phyloP scores from a whole-genome alignment of 176 grass and related monocot genomes.

The Panicum miliaceum region DNA sequence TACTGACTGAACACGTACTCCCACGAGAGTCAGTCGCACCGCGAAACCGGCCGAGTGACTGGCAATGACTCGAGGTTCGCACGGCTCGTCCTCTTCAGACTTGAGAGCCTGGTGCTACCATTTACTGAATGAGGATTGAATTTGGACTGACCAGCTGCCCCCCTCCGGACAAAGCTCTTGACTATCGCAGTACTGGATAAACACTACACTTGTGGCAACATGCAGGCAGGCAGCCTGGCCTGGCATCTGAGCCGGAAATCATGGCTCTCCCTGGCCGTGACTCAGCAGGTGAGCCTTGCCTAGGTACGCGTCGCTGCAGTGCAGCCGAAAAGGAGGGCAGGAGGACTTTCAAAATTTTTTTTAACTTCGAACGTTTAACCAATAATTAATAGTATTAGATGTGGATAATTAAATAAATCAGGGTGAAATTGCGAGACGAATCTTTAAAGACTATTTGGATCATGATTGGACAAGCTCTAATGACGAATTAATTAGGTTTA shows the following conservation, averaged over 20 bases:
- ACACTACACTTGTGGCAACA: background rate
- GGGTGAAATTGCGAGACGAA: no score
- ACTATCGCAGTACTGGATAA: background rate
- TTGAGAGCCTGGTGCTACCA: background rate
- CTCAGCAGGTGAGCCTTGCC: slow-evolving; percentile 30
- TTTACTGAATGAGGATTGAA: slow-evolving; percentile 7
- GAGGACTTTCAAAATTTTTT: no score
- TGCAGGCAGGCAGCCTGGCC: background rate
- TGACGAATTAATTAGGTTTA: no score
- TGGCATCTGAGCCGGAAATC: slow-evolving; percentile 22
- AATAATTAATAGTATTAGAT: no score
- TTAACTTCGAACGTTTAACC: no score
- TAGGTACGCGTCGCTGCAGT: background rate
- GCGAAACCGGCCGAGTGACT: background rate
- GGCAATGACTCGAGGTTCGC: background rate
- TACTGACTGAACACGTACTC: background rate
- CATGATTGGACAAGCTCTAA: no score
- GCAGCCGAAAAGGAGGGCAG: slow-evolving; percentile 22
- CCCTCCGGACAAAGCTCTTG: slow-evolving; percentile 17
- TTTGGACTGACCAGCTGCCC: slow-evolving; percentile 30
- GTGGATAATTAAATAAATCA: no score
- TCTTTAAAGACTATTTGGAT: no score
- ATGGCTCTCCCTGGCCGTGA: slow-evolving; percentile 19
- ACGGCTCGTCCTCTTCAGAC: background rate
- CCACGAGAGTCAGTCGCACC: background rate